Base-by-base conservation (phyloP, 345 rosid species). In the Gossypium australe region DNA sequence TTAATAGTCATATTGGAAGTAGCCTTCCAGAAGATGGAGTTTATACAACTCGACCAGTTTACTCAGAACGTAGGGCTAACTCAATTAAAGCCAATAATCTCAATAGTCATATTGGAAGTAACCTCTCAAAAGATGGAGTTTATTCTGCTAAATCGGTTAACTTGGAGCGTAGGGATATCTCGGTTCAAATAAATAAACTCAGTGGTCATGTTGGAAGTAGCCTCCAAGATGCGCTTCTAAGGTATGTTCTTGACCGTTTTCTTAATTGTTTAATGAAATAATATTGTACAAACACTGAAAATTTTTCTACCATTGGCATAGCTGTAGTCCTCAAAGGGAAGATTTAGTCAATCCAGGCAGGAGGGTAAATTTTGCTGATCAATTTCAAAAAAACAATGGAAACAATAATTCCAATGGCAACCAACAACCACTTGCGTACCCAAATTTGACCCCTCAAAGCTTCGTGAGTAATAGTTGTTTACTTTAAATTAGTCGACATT, bases 401-500 rank as follows among this genome's bases (percentile, higher is more conserved):
- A 64, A 57, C 66, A 27, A 27, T 18, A 45, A 52, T 71, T 53
- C 53, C 45, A 48, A 17, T 11, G 10, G 11, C 43, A 56, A 55
- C 48, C 72, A 68, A 10, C 71, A 16, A 56, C 44, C 41, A 13
- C 9, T 70, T 34, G 25, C 57, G 11, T 58, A 14, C 69, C 9
- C 53, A 22, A 57, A 17, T 66, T 22, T 51, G 49, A 41, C 69
- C 65, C 64, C 48, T 74, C 77, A 78, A 44, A 62, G n/a, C 48
- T 34, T 53, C 2, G 75, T 79, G 51, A 63, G 82, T 71, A 25
- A 3, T 61, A 56, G 43, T 41, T 20, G 49, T 47, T 55, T 25
- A 72, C 24, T 45, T 18, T 0, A 47, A 11, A 47, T 47, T 2
- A 49, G 20, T 9, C 13, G 14, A 18, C 1, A 20, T 18, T 1